Base-by-base conservation (phyloP, 345 rosid species). In the Psidium guajava region DNA sequence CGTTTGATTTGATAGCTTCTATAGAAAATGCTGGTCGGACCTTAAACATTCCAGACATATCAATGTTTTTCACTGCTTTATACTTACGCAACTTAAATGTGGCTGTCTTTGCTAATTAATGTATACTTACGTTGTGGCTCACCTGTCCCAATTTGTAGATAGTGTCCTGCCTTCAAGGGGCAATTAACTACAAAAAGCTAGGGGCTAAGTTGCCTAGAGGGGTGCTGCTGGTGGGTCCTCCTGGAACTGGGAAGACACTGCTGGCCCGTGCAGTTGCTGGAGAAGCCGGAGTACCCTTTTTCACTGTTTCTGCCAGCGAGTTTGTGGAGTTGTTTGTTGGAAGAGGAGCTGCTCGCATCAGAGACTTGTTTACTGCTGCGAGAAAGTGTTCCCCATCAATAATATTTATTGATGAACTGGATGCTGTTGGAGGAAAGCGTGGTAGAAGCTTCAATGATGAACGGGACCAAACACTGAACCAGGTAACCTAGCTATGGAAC, bases 401-500 rank as follows among this genome's bases (percentile, higher is more conserved):
- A 87, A 92, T 97, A 87, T 97, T 97, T 88, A 95, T 97, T 4
- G 99, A 95, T 88, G 99, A 97, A 92, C 98, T 97, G 53, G 99
- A 97, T 84, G 98, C 98, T 9, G 99, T 97, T 85, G 99, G 98
- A 15, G 99, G 99, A 83, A 95, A 91, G 90, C 98, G 98, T 32
- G 98, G 99, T 86, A 93, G 98, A 88, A 97, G 99, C 89, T 95
- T 95, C 88, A 97, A 97, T 74, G 99, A 97, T 86, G 99, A 97
- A 90, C 95, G 98, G 16, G 98, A 97, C 89, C 98, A 97, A 86
- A 97, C 99, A 36, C 86, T 97, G 84, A 97, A 97, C 88, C 99
- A 97, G 95, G 99, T 88, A 89, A 89, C 75, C 81, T 69, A 36
- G 80, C 80, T 69, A 32, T 69, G 10, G 47, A 69, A 20, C 47